Conservation (phyloP, 208 protist species). For the Trichomonas tenax region DNA sequence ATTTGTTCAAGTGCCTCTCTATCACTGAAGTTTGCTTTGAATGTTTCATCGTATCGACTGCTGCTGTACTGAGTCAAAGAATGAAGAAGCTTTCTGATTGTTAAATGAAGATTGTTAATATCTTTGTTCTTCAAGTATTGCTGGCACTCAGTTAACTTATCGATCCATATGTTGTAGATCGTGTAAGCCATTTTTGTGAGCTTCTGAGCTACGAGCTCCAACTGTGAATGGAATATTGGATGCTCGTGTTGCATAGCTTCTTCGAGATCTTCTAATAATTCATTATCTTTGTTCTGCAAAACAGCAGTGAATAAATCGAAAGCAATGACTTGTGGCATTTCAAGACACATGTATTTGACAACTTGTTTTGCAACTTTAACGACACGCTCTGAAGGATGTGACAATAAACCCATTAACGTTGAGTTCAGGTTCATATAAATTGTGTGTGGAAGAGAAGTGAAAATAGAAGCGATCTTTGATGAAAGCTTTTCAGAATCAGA, state of each 20-base stretch:
- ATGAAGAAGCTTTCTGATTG: not conserved
- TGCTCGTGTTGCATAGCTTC: not conserved
- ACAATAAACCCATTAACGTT: not conserved
- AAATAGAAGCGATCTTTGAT: not conserved
- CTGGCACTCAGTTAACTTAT: not conserved
- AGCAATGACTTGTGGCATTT: not conserved
- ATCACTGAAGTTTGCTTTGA: not conserved
- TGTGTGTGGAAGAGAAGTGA: no score
- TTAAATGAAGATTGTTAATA: no score
- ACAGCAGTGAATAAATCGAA: not conserved
- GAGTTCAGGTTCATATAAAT: not conserved
- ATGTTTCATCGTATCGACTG: not conserved
- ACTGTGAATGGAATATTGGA: not conserved
- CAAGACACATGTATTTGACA: not conserved
- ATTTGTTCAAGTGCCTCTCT: not conserved
- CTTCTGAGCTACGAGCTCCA: not conserved
- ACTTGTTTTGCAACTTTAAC: not conserved
- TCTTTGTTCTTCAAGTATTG: not conserved
- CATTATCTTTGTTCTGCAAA: not conserved
- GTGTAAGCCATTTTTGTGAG: not conserved
- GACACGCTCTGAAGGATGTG: not conserved
- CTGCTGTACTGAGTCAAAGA: not conserved
- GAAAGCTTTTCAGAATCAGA: not conserved
- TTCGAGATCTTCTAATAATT: not conserved
- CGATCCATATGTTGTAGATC: not conserved